Base-by-base conservation (phyloP, 371 early-diverging fungal genomes). In the Mortierella sp. region DNA sequence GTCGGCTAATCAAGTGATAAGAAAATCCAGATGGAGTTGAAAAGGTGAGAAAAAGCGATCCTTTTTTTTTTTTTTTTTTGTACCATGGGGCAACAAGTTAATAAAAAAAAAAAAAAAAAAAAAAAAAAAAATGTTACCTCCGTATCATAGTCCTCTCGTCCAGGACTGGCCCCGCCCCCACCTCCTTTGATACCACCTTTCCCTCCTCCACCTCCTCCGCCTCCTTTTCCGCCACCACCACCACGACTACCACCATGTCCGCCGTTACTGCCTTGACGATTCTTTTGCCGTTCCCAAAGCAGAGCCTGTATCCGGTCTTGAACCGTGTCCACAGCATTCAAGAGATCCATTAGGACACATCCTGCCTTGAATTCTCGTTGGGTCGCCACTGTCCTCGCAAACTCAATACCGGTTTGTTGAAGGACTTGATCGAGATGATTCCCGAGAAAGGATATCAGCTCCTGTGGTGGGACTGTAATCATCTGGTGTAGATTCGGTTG, bases 401-500 rank as follows among this genome's bases (percentile, higher is more conserved):
- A 77, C 26, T 72, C 68, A 14, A 45, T 19, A 14, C 62, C 72
- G 9, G 71, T 65, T 44, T 64, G 68, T 37, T 77, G 72, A 43
- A 77, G 53, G 28, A 68, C 79, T 25, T 71, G 72, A 56, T 77
- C 79, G 66, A 72, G 66, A 69, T 68, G 79, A 62, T 62, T 65
- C 68, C 79, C 79, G 53, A 77, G 79, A 48, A 77, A 77, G 26
- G 66, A 50, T 45, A 69, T 72, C 63, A 77, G 62, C 55, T 77
- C 79, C 62, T 71, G 69, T 55, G 79, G 47, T n/a, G 79, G 69
- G 23, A 77, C 72, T 52, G 79, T 72, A 43, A 72, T 72, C 72
- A 77, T 77, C 48, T 43, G 63, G 43, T 16, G 18, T 26, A 45
- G 46, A 21, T 44, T 16, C 30, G 44, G 47, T 19, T 26, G 26